Evolutionary conservation across 306 rosid genomes (phyloP).

Genomic region (Argentina anserina): DNA sequence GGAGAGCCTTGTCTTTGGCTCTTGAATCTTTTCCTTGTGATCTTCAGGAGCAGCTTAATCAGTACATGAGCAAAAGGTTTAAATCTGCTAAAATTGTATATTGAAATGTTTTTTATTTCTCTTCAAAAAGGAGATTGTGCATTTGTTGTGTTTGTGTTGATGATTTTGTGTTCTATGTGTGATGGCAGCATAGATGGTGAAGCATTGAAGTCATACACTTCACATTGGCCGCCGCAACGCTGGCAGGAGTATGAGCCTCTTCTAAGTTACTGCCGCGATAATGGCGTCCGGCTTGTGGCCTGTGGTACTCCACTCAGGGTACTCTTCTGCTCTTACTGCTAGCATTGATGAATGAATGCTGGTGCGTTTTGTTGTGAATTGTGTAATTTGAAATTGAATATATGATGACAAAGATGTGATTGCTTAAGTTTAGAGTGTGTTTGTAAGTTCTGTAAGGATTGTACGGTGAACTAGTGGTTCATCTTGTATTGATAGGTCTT

Average conservation of each 20-base stretch:
- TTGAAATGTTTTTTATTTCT: neutral
- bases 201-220: slow-evolving; percentile 51
- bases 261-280: slow-evolving; percentile 71
- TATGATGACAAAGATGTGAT: neutral
- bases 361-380: neutral
- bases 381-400: neutral
- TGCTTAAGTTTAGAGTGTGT: slow-evolving; percentile 1
- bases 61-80: slow-evolving; percentile 66
- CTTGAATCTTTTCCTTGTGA: slow-evolving; percentile 74
- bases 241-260: slow-evolving; percentile 98
- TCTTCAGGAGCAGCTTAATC: slow-evolving; percentile 73
- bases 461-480: slow-evolving; percentile 8
- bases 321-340: neutral
- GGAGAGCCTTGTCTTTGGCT: slow-evolving; percentile 61
- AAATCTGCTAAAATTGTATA: neutral
- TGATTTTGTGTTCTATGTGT: neutral
- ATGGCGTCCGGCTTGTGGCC: slow-evolving; percentile 68
- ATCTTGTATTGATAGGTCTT: slow-evolving; percentile 49
- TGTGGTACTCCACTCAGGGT: slow-evolving; percentile 83
- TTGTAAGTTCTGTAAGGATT: neutral
- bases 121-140: neutral
- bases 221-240: slow-evolving; percentile 74
- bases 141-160: slow-evolving; percentile 16
- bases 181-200: slow-evolving; percentile 84
- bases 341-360: neutral